These are phyloP conservation scores for Eutrema yunnanense DNA, from an alignment of 345 rosid species.

Conservation along the genomic window DNA sequence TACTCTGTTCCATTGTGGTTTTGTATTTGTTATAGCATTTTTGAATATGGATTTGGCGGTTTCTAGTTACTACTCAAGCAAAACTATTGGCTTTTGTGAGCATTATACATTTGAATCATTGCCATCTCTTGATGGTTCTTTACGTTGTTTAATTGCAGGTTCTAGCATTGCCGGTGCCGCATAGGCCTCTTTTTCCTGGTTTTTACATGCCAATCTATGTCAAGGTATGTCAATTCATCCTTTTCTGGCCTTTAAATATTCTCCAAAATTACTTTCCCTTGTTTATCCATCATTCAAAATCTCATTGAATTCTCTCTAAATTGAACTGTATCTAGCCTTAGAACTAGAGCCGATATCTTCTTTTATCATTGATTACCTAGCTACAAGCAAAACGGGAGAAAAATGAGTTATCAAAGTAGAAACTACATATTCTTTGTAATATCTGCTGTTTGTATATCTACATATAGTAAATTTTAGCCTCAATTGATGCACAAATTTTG, in stretches of 20 bases:
- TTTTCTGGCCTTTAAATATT: not conserved
- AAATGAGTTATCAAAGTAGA: not conserved
- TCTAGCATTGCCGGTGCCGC: conserved; percentile 82
- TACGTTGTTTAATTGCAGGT: conserved; percentile 50
- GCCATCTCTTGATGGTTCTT: not conserved
- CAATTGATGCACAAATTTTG: not conserved
- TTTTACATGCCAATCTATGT: conserved; percentile 97
- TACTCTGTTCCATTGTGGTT: not conserved
- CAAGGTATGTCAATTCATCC: conserved; percentile 50
- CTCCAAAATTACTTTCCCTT: not conserved
- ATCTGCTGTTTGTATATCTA: not conserved
- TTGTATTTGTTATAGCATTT: not conserved
- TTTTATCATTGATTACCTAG: not conserved
- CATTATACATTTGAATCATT: not conserved
- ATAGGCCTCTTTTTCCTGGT: conserved; percentile 94
- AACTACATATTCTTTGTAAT: not conserved
- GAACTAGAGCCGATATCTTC: not conserved
- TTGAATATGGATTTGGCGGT: not conserved
- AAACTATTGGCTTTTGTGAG: not conserved
- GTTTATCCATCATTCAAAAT: not conserved
- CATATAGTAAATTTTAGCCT: not conserved
- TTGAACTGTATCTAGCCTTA: not conserved
- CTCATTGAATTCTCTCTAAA: not conserved
- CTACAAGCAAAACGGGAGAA: not conserved
- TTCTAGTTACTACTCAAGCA: not conserved